phyloP scores from a whole-genome alignment of 495 filamentous ascomycete species.

The Lepidopterella palustris region DNA sequence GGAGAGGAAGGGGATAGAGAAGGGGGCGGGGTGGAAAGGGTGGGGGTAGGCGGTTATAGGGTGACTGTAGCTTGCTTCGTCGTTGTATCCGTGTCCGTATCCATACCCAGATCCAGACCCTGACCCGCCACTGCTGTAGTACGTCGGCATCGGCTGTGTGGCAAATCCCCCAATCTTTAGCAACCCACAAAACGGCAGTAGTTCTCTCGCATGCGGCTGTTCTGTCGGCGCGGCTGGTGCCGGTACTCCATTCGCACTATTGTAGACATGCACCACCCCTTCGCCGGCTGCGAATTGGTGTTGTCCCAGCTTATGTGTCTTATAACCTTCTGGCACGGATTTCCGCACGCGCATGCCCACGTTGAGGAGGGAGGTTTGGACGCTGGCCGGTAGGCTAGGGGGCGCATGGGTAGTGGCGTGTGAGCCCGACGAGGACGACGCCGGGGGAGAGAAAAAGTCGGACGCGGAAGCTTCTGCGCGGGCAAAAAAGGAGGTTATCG shows the following conservation, averaged over 20 bases:
- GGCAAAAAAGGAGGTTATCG: constrained; percentile 39
- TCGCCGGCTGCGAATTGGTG: too few species aligned
- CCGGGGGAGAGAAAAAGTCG: constrained; percentile 11
- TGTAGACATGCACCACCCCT: too few species aligned
- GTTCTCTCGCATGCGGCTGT: constrained; percentile 39
- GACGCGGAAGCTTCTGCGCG: constrained; percentile 13
- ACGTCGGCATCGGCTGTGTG: constrained; percentile 36
- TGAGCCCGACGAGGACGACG: constrained; percentile 40
- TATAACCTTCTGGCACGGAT: constrained; percentile 85
- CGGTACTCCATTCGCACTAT: constrained; percentile 15
- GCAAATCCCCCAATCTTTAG: constrained; percentile 55
- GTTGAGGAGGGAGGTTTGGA: constrained; percentile 72
- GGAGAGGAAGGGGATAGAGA: constrained; percentile 19
- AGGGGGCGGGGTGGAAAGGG: constrained; percentile 6
- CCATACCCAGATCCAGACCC: too few species aligned
- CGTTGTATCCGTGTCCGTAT: constrained; percentile 7
- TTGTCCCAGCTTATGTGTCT: constrained; percentile 49
- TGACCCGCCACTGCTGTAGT: constrained; percentile 8
- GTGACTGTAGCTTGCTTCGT: not conserved
- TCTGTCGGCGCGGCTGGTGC: constrained; percentile 24
- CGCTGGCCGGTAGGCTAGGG: constrained; percentile 48
- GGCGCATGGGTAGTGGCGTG: constrained; percentile 20
- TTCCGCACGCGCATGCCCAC: constrained; percentile 94
- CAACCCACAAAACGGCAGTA: constrained; percentile 72
- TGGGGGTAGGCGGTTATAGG: constrained; percentile 13